Evolutionary conservation across 2,329 filamentous ascomycete species (phyloP), one percentile per base, ranked within the genome.

Genomic region (Rhynchosporium agropyri): DNA sequence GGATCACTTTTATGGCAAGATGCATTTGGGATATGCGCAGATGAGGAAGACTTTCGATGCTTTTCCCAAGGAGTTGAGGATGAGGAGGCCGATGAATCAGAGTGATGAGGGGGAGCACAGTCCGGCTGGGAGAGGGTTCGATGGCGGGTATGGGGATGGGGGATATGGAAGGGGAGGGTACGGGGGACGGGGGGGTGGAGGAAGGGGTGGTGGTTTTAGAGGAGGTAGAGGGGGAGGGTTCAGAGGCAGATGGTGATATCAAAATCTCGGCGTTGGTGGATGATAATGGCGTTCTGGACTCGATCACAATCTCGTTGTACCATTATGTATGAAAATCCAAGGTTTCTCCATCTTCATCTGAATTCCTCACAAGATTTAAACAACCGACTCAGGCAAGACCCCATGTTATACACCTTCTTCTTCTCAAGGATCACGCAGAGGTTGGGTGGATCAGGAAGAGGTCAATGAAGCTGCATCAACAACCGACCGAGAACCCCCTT

Each of bases 1-100:
- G 26, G 95, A 99, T 75, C 95, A 99, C 76, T 99, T 99, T 75
- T 98, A 97, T 77, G 95, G 95, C 28, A 99, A 99, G 82, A 99
- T 99, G 95, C 95, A 99, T 74, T 79, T 99, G 62, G 95, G 95
- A 0, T 99, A 98, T 75, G 95, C 95, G 15, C 91, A 97, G 78
- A 99, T 99, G 95, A 87, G 95, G 71, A 96, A 95, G 82, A 95
- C 92, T 3, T 92, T 86, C 72, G 92, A 97, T 61, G 80, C 84
- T n/a, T 86, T 99, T 66, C 89, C 89, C 58, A 92, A 92, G 77
- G 92, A 97, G 74, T 82, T 97, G 77, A 90, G 92, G 74, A 89
- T 89, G 1, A 81, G 90, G 33, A 81, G 83, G 20, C 78, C 80
- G 26, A 81, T 85, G 70, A 80, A 84, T 60, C 20, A 20, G 20